A percentile compares a stretch with the other conserved stretches of the same genome.
Conservation (phyloP, 1,284 basidiomycete species). For the Agaricales sp. region DNA sequence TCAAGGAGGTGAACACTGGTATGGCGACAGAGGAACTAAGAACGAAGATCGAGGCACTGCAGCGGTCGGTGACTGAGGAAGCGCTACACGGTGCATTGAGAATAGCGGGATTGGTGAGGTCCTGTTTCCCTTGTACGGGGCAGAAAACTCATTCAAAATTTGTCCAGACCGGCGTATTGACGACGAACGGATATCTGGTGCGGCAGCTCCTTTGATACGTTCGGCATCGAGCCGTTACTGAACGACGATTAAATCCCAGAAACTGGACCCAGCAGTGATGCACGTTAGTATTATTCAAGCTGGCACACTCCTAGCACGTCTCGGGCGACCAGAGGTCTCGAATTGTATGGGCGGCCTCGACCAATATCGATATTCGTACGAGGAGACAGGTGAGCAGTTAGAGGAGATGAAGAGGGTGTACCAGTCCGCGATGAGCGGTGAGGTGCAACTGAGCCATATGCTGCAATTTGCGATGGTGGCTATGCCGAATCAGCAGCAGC, state of each 20-base stretch:
- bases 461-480: conserved; percentile 22
- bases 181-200: conserved; percentile 77
- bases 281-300: conserved; percentile 78
- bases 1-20: conserved; percentile 56
- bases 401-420: conserved; percentile 54
- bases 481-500: background rate
- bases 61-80: conserved; percentile 67
- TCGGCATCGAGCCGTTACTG: conserved; percentile 8
- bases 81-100: conserved; percentile 77
- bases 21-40: conserved; percentile 27
- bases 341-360: conserved; percentile 78
- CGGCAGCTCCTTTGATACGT: conserved; percentile 15
- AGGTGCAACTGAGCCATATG: conserved; percentile 47
- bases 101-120: conserved; percentile 71
- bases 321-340: conserved; percentile 70
- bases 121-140: conserved; percentile 1
- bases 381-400: conserved; percentile 76
- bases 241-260: conserved; percentile 24
- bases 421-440: conserved; percentile 33
- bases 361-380: conserved; percentile 81
- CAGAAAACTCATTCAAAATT: background rate
- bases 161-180: conserved; percentile 63
- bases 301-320: conserved; percentile 71
- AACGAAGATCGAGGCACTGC: conserved; percentile 50
- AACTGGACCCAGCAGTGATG: conserved; percentile 77